These are phyloP conservation scores for Stenogyne calaminthoides DNA, from an alignment of 305 asterid genomes.

Conservation along the genomic window DNA sequence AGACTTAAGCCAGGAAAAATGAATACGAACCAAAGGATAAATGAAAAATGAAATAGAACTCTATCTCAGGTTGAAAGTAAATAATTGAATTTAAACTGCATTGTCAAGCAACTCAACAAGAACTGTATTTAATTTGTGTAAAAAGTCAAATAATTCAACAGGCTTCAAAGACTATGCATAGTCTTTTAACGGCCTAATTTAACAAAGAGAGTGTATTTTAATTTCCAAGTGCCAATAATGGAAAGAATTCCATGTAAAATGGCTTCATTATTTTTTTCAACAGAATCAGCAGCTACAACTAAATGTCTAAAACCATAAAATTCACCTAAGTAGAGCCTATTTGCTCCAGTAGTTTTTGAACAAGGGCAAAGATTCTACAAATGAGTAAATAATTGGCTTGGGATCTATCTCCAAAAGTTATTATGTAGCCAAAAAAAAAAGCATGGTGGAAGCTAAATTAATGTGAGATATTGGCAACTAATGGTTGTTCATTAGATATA, in stretches of 20 bases:
- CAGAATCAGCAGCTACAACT: neutral
- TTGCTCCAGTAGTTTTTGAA: neutral
- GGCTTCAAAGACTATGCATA: conserved; percentile 13
- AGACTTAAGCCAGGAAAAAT: neutral
- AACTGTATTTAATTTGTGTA: conserved; percentile 5
- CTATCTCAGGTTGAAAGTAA: neutral
- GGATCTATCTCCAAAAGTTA: neutral
- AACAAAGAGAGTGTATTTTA: neutral
- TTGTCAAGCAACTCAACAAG: neutral
- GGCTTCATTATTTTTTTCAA: neutral
- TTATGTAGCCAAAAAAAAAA: neutral
- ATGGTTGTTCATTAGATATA: conserved; percentile 17
- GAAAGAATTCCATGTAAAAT: neutral
- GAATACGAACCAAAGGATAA: neutral
- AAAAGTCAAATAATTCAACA: neutral
- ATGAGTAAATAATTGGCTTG: neutral
- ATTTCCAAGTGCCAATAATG: neutral
- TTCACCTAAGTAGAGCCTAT: neutral
- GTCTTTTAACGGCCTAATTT: neutral
- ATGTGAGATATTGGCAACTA: conserved; percentile 5
- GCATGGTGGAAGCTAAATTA: neutral
- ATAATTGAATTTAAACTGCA: neutral
- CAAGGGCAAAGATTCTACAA: neutral
- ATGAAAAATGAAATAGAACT: neutral
- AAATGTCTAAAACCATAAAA: conserved; percentile 1